These are phyloP conservation scores for Trichopus zeylanicus DNA, from an alignment of 116 monocot species.

Conservation along the genomic window DNA sequence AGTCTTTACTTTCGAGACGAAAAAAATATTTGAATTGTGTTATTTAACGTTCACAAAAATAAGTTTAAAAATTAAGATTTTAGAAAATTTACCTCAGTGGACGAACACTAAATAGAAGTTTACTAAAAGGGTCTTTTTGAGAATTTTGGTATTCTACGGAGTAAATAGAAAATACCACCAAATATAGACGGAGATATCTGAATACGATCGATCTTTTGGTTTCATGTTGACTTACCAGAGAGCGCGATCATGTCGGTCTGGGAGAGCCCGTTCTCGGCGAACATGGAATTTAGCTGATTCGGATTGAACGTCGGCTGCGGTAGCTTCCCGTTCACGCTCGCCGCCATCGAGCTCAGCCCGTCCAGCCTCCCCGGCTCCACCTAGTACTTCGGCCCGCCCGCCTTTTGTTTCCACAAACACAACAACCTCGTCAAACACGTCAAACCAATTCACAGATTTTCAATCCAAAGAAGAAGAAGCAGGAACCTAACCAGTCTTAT, in stretches of 20 bases:
- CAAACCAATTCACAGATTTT: no score
- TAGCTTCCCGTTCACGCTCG: conserved; percentile 51
- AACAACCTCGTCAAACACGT: no score
- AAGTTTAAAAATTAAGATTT: no score
- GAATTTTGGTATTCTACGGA: no score
- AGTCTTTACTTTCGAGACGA: no score
- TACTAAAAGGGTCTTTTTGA: no score
- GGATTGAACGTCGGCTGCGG: conserved; percentile 53
- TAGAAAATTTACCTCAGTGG: no score
- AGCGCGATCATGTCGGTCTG: conserved; percentile 70
- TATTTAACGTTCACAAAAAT: no score
- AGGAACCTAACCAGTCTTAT: conserved; percentile 55
- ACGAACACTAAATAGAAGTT: no score
- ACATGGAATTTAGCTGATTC: conserved; percentile 47
- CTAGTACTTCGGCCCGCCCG: conserved; percentile 60
- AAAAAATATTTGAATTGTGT: no score
- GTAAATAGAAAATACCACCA: not conserved
- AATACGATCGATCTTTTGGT: no score
- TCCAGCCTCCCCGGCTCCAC: conserved; percentile 78
- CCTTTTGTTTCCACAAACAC: conserved; percentile 16
- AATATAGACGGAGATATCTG: not conserved
- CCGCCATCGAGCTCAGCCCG: conserved; percentile 41
- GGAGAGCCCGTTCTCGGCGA: conserved; percentile 46
- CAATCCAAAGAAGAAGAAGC: not conserved
- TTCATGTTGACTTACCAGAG: conserved; percentile 69